Conservation (phyloP, 345 rosid genomes). For the Isatis tinctoria region DNA sequence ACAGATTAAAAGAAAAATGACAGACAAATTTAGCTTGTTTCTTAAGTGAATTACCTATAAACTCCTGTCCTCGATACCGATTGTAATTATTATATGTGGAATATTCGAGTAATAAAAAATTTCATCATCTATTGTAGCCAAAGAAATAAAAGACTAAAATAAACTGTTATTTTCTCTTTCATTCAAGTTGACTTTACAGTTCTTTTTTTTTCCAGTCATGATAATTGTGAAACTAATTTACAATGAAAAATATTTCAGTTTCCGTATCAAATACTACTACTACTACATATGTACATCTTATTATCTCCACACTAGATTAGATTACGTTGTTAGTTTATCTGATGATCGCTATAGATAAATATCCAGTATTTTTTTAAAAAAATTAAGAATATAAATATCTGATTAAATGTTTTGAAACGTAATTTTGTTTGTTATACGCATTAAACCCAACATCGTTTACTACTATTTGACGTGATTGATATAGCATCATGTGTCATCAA, state of each 20-base stretch:
- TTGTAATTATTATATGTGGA: background rate
- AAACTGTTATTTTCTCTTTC: background rate
- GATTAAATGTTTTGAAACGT: background rate
- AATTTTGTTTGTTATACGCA: background rate
- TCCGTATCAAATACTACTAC: background rate
- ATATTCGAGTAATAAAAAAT: background rate
- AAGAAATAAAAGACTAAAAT: background rate
- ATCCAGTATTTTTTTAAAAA: background rate
- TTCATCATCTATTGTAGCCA: background rate
- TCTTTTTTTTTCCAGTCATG: background rate
- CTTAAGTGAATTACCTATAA: constrained; percentile 3
- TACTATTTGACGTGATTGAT: background rate
- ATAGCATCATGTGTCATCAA: background rate
- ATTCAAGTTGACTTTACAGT: constrained; percentile 2
- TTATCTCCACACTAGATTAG: background rate
- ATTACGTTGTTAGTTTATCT: background rate
- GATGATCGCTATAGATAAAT: background rate
- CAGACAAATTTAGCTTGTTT: constrained; percentile 16
- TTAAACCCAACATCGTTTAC: background rate
- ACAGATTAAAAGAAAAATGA: background rate
- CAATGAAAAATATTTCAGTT: background rate
- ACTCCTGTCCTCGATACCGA: background rate
- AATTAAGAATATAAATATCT: background rate
- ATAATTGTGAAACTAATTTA: background rate
- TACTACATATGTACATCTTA: background rate